Percentiles rank a stretch among this genome's conserved stretches.
These are phyloP conservation scores for Hydrangea macrophylla DNA, from an alignment of 148 eudicot genomes.

Conservation along the genomic window DNA sequence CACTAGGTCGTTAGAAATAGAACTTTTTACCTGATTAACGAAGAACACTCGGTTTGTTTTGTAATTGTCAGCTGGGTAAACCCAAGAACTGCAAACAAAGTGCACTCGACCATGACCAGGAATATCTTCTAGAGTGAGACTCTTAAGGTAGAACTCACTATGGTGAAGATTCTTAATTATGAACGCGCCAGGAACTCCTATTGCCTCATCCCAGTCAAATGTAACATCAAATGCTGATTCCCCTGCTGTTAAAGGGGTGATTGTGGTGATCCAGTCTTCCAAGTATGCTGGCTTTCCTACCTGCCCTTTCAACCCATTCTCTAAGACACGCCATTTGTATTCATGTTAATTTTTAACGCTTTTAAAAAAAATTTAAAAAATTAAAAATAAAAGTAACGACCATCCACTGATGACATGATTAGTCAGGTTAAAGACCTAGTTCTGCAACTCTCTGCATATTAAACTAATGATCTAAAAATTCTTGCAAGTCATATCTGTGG, in stretches of 20 bases:
- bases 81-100: constrained; percentile 80
- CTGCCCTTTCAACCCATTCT: constrained; percentile 23
- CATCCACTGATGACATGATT: too few species aligned
- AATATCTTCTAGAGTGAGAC: constrained; percentile 52
- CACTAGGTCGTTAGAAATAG: background rate
- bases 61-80: constrained; percentile 54
- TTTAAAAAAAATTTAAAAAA: background rate
- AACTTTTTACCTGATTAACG: constrained; percentile 46
- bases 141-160: constrained; percentile 68
- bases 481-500: too few species aligned
- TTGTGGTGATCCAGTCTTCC: constrained; percentile 51
- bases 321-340: constrained; percentile 5
- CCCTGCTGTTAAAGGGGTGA: constrained; percentile 32
- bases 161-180: constrained; percentile 52
- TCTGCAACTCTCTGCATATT: background rate
- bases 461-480: too few species aligned
- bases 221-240: constrained; percentile 42
- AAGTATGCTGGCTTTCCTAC: constrained; percentile 39
- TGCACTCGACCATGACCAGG: constrained; percentile 52
- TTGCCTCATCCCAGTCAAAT: constrained; percentile 55
- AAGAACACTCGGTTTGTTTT: constrained; percentile 54
- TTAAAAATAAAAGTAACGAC: background rate
- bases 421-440: background rate
- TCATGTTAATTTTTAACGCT: background rate
- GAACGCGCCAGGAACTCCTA: constrained; percentile 82